Evolutionary conservation across 2,329 filamentous ascomycete species (phyloP).

Genomic region (Talaromyces sp.): DNA sequence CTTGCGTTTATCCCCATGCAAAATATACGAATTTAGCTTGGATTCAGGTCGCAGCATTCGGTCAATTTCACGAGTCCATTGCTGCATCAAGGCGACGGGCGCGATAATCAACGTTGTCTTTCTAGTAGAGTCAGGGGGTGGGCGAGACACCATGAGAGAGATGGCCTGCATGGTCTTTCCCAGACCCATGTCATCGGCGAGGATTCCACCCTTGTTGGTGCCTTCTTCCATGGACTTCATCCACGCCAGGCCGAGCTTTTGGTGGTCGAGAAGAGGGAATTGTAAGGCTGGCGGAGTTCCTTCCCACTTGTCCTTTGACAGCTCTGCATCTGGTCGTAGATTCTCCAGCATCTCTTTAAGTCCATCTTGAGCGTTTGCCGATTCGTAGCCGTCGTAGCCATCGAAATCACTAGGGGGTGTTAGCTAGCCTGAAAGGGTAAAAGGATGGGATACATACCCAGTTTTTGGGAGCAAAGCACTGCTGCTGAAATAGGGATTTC

Average conservation of each 20-base stretch:
- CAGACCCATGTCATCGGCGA: slow-evolving; percentile 78
- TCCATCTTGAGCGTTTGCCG: slow-evolving; percentile 56
- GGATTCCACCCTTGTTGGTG: slow-evolving; percentile 66
- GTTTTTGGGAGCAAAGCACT: background rate
- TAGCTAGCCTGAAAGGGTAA: slow-evolving; percentile 7
- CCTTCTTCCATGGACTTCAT: slow-evolving; percentile 69
- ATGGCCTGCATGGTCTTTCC: slow-evolving; percentile 82
- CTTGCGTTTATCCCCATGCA: slow-evolving; percentile 61
- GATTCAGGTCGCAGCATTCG: slow-evolving; percentile 60
- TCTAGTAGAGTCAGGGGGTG: slow-evolving; percentile 51
- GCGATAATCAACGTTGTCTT: slow-evolving; percentile 80
- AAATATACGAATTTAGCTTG: slow-evolving; percentile 60
- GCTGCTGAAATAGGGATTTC: background rate
- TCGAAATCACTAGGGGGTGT: slow-evolving; percentile 16
- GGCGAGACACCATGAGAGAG: slow-evolving; percentile 66
- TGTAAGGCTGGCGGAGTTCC: slow-evolving; percentile 65
- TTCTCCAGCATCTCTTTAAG: slow-evolving; percentile 66
- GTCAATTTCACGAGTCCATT: slow-evolving; percentile 78
- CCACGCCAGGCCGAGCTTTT: slow-evolving; percentile 73
- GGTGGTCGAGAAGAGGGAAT: slow-evolving; percentile 70
- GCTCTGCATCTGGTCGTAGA: slow-evolving; percentile 66
- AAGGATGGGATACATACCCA: background rate
- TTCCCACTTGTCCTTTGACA: slow-evolving; percentile 57
- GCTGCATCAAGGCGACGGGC: slow-evolving; percentile 71
- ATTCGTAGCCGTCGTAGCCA: slow-evolving; percentile 33